Conservation (phyloP, 2,329 filamentous ascomycete genomes). For the Rugonectria rugulosa region DNA sequence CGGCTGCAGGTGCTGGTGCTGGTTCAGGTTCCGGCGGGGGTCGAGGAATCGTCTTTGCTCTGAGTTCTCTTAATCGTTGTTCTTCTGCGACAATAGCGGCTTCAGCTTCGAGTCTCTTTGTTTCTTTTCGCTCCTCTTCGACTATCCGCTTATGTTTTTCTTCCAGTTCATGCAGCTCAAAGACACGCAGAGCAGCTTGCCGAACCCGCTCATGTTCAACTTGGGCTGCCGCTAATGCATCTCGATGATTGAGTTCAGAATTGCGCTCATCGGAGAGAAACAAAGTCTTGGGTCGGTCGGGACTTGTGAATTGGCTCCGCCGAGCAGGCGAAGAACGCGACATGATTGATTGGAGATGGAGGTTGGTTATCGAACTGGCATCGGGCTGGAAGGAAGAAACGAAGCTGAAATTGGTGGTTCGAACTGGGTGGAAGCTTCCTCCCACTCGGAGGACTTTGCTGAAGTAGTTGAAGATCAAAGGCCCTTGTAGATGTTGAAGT, state of each 20-base stretch:
- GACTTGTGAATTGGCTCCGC: constrained; percentile 50
- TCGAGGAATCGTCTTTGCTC: constrained; percentile 53
- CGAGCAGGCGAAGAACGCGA: constrained; percentile 52
- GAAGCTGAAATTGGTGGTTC: background rate
- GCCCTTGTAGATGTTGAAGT: constrained; percentile 18
- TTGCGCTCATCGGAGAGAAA: constrained; percentile 70
- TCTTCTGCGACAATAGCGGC: constrained; percentile 56
- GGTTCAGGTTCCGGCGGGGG: constrained; percentile 49
- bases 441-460: background rate
- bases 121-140: constrained; percentile 54
- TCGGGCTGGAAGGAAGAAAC: constrained; percentile 12
- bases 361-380: constrained; percentile 35
- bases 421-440: background rate
- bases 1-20: constrained; percentile 33
- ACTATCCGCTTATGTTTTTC: constrained; percentile 53
- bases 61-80: constrained; percentile 56
- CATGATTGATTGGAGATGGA: constrained; percentile 43
- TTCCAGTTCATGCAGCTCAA: constrained; percentile 55
- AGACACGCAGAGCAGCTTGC: constrained; percentile 56
- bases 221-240: constrained; percentile 71
- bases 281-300: constrained; percentile 59
- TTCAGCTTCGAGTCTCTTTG: constrained; percentile 55
- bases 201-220: constrained; percentile 72
- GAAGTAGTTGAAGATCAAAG: constrained; percentile 7
- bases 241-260: constrained; percentile 67